A percentile compares a stretch with the other conserved stretches of the same genome.
These are phyloP conservation scores for Liquidambar formosana DNA, from an alignment of 164 flowering plant genomes.

Conservation along the genomic window DNA sequence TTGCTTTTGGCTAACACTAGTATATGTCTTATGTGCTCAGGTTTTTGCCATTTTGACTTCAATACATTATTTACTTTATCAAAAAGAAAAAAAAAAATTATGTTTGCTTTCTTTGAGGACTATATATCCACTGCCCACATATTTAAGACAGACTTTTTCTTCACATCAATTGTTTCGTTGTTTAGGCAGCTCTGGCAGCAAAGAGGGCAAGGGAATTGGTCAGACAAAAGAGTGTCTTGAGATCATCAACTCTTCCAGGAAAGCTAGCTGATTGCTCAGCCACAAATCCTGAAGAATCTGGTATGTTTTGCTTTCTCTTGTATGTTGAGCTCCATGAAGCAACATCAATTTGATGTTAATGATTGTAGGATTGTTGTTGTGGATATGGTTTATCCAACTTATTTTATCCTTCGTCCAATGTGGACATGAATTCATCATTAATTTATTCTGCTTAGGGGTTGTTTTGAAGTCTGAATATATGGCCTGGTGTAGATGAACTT, in stretches of 20 bases:
- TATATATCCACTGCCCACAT: not conserved
- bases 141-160: not conserved
- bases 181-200: constrained; percentile 93
- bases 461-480: too few relatives aligned
- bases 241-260: constrained; percentile 95
- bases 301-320: constrained; percentile 35
- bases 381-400: not conserved
- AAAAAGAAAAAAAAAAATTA: too few relatives aligned
- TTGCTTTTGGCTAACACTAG: too few relatives aligned
- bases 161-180: constrained; percentile 6
- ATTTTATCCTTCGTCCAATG: not conserved
- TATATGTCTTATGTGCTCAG: too few relatives aligned
- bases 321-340: not conserved
- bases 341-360: not conserved
- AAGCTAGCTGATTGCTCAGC: constrained; percentile 98
- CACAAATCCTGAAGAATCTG: constrained; percentile 88
- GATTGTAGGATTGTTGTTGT: not conserved
- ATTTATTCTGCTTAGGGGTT: too few relatives aligned
- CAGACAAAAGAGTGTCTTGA: constrained; percentile 81
- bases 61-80: too few relatives aligned
- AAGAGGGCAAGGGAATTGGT: constrained; percentile 94
- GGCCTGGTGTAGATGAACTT: too few relatives aligned
- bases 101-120: not conserved
- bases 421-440: not conserved
- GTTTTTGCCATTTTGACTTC: too few relatives aligned